Base-by-base conservation (phyloP, 2,329 filamentous ascomycete genomes). In the Penicillium sp. region DNA sequence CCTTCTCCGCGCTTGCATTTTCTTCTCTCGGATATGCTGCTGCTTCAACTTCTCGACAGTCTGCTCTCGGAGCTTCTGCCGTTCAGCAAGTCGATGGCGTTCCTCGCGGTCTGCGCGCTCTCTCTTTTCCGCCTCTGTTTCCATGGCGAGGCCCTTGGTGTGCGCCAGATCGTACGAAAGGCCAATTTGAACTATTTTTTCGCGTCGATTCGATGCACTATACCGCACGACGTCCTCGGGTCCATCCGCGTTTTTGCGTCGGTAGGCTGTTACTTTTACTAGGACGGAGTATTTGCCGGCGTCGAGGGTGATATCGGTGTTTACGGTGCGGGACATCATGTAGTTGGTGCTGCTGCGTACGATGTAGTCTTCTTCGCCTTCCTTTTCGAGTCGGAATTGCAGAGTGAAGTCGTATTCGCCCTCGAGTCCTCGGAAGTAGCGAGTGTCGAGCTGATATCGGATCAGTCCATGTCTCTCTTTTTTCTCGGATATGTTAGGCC, bases 271-370 rank as follows among this genome's bases (percentile, higher is more conserved):
- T 57, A 94, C 81, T 67, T 89, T 91, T 69, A 93, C 81, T 21
- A 90, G 79, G 4, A 95, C 83, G 6, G 83, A 84, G 71, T 95
- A 95, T 45, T 82, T 84, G 11, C 90, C 90, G 0, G 87, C 81
- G 20, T 89, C 84, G 24, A 95, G 82, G 35, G 86, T 79, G 8
- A 94, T 79, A 68, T 94, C 90, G 1, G 89, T 85, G 51, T 87
- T 91, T 40, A 91, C 86, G 1, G 87, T 89, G 6, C 90, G 85
- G 21, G 79, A 84, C 82, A 91, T 89, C 70, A 77, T 78, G 59
- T 82, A 81, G 33, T 77, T 80, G 8, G 73, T 78, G 48, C 81
- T 79, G 62, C 79, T 83, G 58, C 81, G 80, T 11, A 83, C 80
- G 46, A 83, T 79, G 61, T 83, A 84, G 40, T 82, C 79, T n/a